Conservation (phyloP, 148 eudicot species). For the Rhododendron ferrugineum region DNA sequence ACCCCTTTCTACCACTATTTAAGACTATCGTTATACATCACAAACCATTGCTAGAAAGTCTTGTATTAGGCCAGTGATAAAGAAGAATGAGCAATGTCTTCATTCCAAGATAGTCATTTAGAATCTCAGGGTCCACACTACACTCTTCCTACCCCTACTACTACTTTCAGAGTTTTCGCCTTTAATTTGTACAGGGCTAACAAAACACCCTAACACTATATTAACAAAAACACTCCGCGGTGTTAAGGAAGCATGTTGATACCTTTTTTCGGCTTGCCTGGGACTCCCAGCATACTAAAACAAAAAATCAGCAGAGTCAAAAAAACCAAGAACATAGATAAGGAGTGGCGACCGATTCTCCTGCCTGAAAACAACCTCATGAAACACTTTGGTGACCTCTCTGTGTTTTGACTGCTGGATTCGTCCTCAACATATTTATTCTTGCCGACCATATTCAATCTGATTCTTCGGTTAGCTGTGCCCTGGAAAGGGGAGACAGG, state of each 20-base stretch:
- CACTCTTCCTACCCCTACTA: not conserved
- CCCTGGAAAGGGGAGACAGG: conserved; percentile 40
- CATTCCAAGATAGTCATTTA: not conserved
- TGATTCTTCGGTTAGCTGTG: conserved; percentile 57
- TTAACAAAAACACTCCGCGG: not conserved
- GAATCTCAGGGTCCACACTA: not conserved
- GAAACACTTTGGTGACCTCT: not conserved
- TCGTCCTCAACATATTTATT: not conserved
- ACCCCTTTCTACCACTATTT: not conserved
- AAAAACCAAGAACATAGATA: conserved; percentile 7
- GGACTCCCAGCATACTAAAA: not conserved
- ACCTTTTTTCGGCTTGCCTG: not conserved
- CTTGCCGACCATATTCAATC: conserved; percentile 21
- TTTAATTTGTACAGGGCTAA: not conserved
- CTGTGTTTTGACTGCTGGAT: not conserved
- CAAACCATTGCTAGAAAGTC: not conserved
- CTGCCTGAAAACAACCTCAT: not conserved
- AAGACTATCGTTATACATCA: not conserved
- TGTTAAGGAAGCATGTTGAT: not conserved
- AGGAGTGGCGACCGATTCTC: not conserved
- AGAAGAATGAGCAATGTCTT: not conserved
- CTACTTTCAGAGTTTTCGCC: not conserved
- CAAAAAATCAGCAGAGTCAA: conserved; percentile 26
- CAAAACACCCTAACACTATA: not conserved
- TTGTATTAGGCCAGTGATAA: not conserved